These are phyloP conservation scores for Sherardia arvensis DNA, from an alignment of 257 asterid genomes.

Conservation along the genomic window DNA sequence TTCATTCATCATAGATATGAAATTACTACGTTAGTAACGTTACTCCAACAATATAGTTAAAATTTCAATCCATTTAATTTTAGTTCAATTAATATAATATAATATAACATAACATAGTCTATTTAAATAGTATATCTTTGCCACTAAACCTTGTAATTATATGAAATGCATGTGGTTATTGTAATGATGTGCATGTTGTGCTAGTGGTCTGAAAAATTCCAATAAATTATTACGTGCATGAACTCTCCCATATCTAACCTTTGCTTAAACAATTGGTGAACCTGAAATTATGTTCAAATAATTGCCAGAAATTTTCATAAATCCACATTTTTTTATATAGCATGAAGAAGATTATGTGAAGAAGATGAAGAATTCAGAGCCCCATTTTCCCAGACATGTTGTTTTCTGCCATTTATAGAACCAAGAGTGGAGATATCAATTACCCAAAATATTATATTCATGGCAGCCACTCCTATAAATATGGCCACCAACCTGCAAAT, in stretches of 20 bases:
- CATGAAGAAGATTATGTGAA: background rate
- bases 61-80: too few species aligned
- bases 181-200: too few species aligned
- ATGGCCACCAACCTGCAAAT: background rate
- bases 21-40: too few species aligned
- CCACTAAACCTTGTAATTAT: too few species aligned
- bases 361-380: background rate
- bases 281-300: background rate
- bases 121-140: too few species aligned
- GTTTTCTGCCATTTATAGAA: background rate
- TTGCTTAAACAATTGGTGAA: background rate
- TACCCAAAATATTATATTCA: background rate
- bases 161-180: too few species aligned
- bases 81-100: too few species aligned
- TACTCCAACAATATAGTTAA: too few species aligned
- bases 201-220: background rate
- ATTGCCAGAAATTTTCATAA: background rate
- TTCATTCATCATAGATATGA: too few species aligned
- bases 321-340: too few species aligned
- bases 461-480: constrained; percentile 4
- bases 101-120: too few species aligned
- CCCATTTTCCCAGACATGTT: background rate
- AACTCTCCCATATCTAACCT: background rate
- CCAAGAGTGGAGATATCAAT: background rate
- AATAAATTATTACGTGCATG: background rate